Evolutionary conservation across 2,329 filamentous ascomycete species (phyloP).

Genomic region (Botrytis paeoniae): DNA sequence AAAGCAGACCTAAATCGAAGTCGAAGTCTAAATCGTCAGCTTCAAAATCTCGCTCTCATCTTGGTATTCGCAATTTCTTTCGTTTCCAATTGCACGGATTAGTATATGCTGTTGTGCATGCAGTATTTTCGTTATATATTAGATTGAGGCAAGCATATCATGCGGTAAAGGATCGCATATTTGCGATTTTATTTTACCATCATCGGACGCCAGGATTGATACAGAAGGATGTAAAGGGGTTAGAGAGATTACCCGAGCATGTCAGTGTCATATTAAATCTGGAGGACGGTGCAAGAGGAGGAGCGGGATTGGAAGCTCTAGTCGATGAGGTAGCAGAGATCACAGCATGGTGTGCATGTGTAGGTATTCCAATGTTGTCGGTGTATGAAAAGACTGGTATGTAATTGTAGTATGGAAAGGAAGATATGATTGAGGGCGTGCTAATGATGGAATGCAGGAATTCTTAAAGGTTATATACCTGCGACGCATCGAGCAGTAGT

Average conservation of each 20-base stretch:
- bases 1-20: conserved; percentile 26
- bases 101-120: conserved; percentile 68
- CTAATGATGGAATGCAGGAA: conserved; percentile 52
- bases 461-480: conserved; percentile 86
- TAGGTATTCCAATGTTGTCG: conserved; percentile 81
- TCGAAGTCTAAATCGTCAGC: conserved; percentile 27
- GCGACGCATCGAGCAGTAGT: conserved; percentile 76
- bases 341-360: conserved; percentile 87
- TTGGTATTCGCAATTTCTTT: conserved; percentile 61
- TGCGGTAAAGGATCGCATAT: conserved; percentile 70
- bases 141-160: conserved; percentile 78
- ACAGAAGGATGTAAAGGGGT: conserved; percentile 73
- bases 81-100: conserved; percentile 61
- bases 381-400: conserved; percentile 89
- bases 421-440: background rate
- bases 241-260: conserved; percentile 77
- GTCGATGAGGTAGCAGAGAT: conserved; percentile 91
- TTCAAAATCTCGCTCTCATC: conserved; percentile 36
- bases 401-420: conserved; percentile 30
- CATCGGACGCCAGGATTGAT: conserved; percentile 94
- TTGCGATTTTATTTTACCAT: conserved; percentile 87
- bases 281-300: conserved; percentile 65
- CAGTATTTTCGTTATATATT: conserved; percentile 85
- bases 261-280: conserved; percentile 81
- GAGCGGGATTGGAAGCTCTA: conserved; percentile 74